Evolutionary conservation across 192 early-diverging fungal species (phyloP), one percentile per base, ranked within the genome.

Genomic region (Linnemannia exigua): DNA sequence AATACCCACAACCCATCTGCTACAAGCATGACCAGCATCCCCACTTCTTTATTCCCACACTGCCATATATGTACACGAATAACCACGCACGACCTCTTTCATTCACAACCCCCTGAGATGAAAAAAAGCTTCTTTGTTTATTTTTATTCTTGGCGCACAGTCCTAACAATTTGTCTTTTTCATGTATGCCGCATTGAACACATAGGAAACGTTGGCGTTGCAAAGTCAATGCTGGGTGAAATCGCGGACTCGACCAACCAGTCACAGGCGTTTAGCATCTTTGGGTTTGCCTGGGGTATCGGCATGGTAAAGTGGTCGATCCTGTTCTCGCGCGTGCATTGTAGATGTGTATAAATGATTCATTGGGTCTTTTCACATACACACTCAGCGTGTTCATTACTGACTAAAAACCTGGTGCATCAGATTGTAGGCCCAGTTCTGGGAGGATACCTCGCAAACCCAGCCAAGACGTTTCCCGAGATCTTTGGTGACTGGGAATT

Each of bases 231-330:
- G 37, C 81, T 98, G 36, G 95, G 94, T 3, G 97, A 99, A 89
- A 93, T 99, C 47, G 94, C 96, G 31, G 96, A 97, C 79, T 81
- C 91, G 5, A 93, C 94, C 1, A 99, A 97, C 83, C 93, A 94
- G 73, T 88, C 93, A 14, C 89, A 92, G 20, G 95, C 94, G 28
- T 97, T 97, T 87, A 90, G 93, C 15, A 61, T 97, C 35, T 92
- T 96, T 87, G 95, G 94, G 37, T 92, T 95, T 35, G 89, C 88
- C 1, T 94, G 95, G 92, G 95, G 93, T 48, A 79, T 79, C 22
- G 80, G 86, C 52, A 82, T 87, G 77, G 77, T 82, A 79, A 36
- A 22, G 3, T 44, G 25, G 16, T 41, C 22, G 20, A n/a, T n/a
- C 41, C n/a, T n/a, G 22, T 20, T 46, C 38, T 12, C 74, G 5